phyloP scores from a whole-genome alignment of 768 basidiomycete genomes.

The Flagelloscypha sp. region DNA sequence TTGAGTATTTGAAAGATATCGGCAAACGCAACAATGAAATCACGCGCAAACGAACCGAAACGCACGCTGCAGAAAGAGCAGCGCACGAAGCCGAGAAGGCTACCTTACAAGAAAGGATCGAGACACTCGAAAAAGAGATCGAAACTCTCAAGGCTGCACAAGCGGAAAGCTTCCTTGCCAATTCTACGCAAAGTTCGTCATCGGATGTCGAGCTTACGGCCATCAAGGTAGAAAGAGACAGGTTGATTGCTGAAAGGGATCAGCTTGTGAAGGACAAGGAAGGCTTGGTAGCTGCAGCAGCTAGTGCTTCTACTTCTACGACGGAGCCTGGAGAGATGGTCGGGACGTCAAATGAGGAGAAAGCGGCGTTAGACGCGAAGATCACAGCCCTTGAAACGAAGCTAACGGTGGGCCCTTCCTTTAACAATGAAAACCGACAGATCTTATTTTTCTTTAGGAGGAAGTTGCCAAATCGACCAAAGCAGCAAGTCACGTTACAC shows the following conservation, averaged over 20 bases:
- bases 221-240: conserved; percentile 32
- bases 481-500: conserved; percentile 9
- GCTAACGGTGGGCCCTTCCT: conserved; percentile 41
- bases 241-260: conserved; percentile 43
- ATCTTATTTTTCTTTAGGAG: conserved; percentile 14
- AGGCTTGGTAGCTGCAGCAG: conserved; percentile 25
- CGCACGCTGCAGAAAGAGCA: conserved; percentile 18
- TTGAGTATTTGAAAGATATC: conserved; percentile 42
- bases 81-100: conserved; percentile 29
- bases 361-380: conserved; percentile 53
- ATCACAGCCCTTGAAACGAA: conserved; percentile 50
- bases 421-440: not conserved
- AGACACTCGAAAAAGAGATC: conserved; percentile 27
- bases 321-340: conserved; percentile 17
- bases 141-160: conserved; percentile 21
- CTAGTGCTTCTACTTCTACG: conserved; percentile 17
- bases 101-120: conserved; percentile 25
- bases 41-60: conserved; percentile 1
- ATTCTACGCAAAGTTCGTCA: conserved; percentile 10
- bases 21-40: conserved; percentile 26
- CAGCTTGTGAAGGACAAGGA: conserved; percentile 54
- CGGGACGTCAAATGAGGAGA: conserved; percentile 35
- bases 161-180: conserved; percentile 14
- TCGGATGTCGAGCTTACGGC: conserved; percentile 19
- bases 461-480: conserved; percentile 38